Base-by-base conservation (phyloP, 2,329 filamentous ascomycete species). In the Xylariaceae sp. region DNA sequence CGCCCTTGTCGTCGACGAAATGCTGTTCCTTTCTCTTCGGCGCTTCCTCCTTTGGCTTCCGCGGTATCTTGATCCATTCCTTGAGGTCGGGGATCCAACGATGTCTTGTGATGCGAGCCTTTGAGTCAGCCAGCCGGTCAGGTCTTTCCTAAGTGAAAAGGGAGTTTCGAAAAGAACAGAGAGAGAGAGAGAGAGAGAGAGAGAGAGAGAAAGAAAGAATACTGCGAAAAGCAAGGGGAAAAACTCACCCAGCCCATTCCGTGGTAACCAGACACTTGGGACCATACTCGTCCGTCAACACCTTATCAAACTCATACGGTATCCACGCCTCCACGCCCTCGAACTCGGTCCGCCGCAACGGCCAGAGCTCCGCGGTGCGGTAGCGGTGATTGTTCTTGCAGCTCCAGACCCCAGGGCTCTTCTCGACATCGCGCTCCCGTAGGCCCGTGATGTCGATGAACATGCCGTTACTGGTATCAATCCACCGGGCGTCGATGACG, bases 371-470 rank as follows among this genome's bases (percentile, higher is more conserved):
- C n/a, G 74, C 73, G 30, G 80, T 84, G 42, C 74, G 71, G 70
- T 94, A 94, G 45, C 77, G 74, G 71, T 95, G 89, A 64, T 80
- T 79, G 67, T 94, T 91, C 74, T 92, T 92, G 73, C 88, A 92
- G 65, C 81, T 84, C 82, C 86, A 88, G 32, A 87, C 69, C 5
- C 87, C 86, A 0, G 88, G 87, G 26, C 73, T 64, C 2, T 69
- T 70, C 12, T 74, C 73, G 0, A 80, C 78, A 34, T 89, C 77
- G 26, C 85, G 80, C 73, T 90, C 86, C 49, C 81, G 81, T 37
- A 94, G 72, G 9, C 82, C 88, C 0, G 89, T 94, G 65, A 95
- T 90, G 69, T 94, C 89, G 69, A 94, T 84, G 70, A 88, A 95
- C 65, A 92, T 78, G 47, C 89, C 89, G 63, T 85, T 94, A 53